A percentile compares a stretch with the other conserved stretches of the same genome.
These are phyloP conservation scores for Yamadazyma buinensis DNA, from an alignment of 1,139 yeast genomes.

Conservation along the genomic window DNA sequence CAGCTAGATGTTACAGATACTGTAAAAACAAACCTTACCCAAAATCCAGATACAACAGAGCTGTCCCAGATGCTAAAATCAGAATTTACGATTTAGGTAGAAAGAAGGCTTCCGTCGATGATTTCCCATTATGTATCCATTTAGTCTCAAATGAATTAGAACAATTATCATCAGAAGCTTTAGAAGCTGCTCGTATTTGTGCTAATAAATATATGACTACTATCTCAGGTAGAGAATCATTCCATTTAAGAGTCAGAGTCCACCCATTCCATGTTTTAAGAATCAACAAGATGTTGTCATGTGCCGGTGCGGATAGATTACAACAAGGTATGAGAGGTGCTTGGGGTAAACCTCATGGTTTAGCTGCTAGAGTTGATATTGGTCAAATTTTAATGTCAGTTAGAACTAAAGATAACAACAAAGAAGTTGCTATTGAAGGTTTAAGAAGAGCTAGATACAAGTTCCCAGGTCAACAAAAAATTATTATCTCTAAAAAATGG, in stretches of 20 bases:
- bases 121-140: constrained; percentile 99
- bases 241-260: constrained; percentile 99
- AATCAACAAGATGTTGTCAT: constrained; percentile 99
- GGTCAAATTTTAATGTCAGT: constrained; percentile 98
- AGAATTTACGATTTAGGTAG: constrained; percentile 99
- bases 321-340: constrained; percentile 99
- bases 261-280: constrained; percentile 99
- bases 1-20: constrained; percentile 99
- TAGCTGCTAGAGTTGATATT: constrained; percentile 98
- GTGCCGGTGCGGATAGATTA: constrained; percentile 99
- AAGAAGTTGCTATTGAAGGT: constrained; percentile 97
- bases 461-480: constrained; percentile 99
- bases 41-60: constrained; percentile 99
- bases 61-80: constrained; percentile 99
- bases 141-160: constrained; percentile 98
- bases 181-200: constrained; percentile 99
- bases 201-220: constrained; percentile 99
- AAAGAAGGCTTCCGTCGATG: constrained; percentile 99
- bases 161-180: constrained; percentile 99
- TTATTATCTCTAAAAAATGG: constrained; percentile 99
- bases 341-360: constrained; percentile 99
- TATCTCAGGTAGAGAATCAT: constrained; percentile 97
- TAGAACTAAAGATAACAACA: constrained; percentile 97
- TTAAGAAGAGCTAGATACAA: constrained; percentile 99
- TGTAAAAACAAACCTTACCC: constrained; percentile 99